Percentiles rank a stretch among this genome's conserved stretches.
Evolutionary conservation across 768 basidiomycete genomes (phyloP).

Genomic region (Boletellus sp.): DNA sequence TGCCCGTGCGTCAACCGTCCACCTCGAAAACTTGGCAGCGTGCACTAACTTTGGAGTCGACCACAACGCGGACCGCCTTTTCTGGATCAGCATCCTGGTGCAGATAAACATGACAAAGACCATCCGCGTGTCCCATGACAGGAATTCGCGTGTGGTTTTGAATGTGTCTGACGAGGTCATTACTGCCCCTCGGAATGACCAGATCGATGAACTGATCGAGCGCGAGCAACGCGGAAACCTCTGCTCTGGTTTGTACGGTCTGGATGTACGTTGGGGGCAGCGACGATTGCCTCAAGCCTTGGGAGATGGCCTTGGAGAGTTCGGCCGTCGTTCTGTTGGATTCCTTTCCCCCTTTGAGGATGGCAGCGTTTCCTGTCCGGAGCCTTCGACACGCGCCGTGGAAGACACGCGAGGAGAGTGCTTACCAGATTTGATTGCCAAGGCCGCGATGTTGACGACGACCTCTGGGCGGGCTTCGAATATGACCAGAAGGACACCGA

Average conservation of each 20-base stretch:
- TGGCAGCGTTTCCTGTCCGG: conserved; percentile 84
- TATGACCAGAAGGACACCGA: conserved; percentile 93
- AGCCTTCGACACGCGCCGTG: background rate
- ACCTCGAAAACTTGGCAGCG: background rate
- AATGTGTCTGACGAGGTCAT: conserved; percentile 81
- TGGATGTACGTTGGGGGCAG: conserved; percentile 85
- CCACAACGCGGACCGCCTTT: conserved; percentile 77
- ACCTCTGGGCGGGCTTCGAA: conserved; percentile 98
- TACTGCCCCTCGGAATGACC: conserved; percentile 95
- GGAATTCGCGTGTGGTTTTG: conserved; percentile 90
- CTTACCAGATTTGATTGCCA: conserved; percentile 95
- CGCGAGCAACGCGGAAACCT: conserved; percentile 82
- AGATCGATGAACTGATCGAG: conserved; percentile 94
- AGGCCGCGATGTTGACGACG: conserved; percentile 92
- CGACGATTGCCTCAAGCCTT: conserved; percentile 67
- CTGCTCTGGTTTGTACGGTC: conserved; percentile 84
- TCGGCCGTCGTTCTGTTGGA: conserved; percentile 76
- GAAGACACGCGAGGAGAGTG: conserved; percentile 2
- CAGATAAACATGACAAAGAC: conserved; percentile 85
- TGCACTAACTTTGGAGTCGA: conserved; percentile 82
- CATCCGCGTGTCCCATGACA: conserved; percentile 99
- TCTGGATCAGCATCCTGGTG: conserved; percentile 75
- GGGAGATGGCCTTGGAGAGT: conserved; percentile 75
- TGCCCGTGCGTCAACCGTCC: background rate
- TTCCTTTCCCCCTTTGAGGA: conserved; percentile 97